Evolutionary conservation across 2,329 filamentous ascomycete species (phyloP).

Genomic region (Aspergillus calidoustus): DNA sequence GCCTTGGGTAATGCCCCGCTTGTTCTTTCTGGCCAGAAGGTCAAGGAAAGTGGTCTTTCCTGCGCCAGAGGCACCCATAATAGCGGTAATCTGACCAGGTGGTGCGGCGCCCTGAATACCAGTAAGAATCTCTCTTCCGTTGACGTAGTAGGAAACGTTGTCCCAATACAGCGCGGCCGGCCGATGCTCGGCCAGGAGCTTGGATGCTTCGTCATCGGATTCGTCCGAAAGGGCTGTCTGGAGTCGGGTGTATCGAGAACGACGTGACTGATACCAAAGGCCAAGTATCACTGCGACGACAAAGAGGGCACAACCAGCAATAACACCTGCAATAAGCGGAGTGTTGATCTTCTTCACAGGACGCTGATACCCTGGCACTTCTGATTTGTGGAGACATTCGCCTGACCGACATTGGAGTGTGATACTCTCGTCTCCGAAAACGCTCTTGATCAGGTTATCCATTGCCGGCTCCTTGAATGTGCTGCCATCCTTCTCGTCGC

Average conservation of each 20-base stretch:
- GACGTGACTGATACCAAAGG: conserved; percentile 86
- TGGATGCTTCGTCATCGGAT: conserved; percentile 82
- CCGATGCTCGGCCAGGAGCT: conserved; percentile 89
- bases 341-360: conserved; percentile 97
- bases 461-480: conserved; percentile 89
- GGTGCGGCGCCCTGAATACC: conserved; percentile 84
- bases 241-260: conserved; percentile 66
- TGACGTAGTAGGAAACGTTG: conserved; percentile 82
- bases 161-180: conserved; percentile 87
- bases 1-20: conserved; percentile 77
- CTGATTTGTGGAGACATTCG: conserved; percentile 90
- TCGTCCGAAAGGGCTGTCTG: conserved; percentile 81
- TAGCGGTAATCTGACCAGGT: conserved; percentile 92
- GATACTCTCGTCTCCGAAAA: conserved; percentile 94
- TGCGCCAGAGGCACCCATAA: conserved; percentile 97
- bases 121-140: conserved; percentile 82
- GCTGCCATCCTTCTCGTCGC: conserved; percentile 70
- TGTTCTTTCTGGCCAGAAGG: conserved; percentile 95
- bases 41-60: conserved; percentile 98
- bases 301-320: conserved; percentile 83
- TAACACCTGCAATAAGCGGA: conserved; percentile 90
- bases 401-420: conserved; percentile 79
- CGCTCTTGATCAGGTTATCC: conserved; percentile 82
- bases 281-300: conserved; percentile 82
- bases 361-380: conserved; percentile 86